Evolutionary conservation across 2,329 filamentous ascomycete species (phyloP), one percentile per base, ranked within the genome.

Genomic region (Stylonectria norvegica): DNA sequence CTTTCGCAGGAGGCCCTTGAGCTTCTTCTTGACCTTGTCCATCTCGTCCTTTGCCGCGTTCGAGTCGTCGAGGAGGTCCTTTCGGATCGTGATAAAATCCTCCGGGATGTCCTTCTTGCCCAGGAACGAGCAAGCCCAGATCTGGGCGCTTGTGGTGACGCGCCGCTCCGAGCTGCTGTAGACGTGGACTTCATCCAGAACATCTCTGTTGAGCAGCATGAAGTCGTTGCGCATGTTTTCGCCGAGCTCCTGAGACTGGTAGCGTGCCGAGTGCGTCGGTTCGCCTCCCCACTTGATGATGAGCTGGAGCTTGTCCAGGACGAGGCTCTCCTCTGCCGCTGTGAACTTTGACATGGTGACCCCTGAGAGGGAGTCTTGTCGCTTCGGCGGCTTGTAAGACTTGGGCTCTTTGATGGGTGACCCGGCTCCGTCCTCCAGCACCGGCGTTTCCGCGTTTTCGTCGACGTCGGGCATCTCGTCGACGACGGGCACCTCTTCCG

Each of bases 201-300:
- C 85, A 53, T 95, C 89, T 47, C 87, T 81, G 57, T 98, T 98
- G 75, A 98, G 83, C 34, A 98, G 71, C 56, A 93, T 81, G 45
- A 97, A 73, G 62, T 98, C 93, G 61, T 95, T 95, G 18, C 93
- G 81, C 86, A 97, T 95, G 59, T 90, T 96, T 54, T 94, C 82
- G 14, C 91, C 93, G 8, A 98, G 79, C 59, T 98, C 94, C 55
- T 95, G 89, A 1, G 93, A 83, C 65, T 98, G 93, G 61, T 98
- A 97, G 36, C 93, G 81, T 20, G 93, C 94, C 19, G 93, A 95
- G 65, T 98, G 94, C 0, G 93, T 98, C 10, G 94, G 93, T 63
- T 98, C 93, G 28, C 93, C 93, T 52, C 93, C 93, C 94, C 93
- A 98, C 61, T 98, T 98, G 65, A 98, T 93, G 53, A 98, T 94